phyloP scores from a whole-genome alignment of 169 alveolate genomes.

The Plasmodium falciparum region DNA sequence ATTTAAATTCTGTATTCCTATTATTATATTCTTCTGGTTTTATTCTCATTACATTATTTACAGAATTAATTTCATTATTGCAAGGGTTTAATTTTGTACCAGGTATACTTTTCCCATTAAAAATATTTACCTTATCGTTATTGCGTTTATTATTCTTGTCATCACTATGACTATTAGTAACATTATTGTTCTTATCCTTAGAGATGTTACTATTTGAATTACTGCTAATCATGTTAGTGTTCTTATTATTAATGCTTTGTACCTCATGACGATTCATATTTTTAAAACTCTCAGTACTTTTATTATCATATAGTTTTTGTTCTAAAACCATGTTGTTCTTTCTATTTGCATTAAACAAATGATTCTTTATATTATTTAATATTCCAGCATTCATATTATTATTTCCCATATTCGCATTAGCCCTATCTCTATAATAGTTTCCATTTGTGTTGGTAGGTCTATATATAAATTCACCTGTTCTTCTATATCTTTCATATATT shows the following conservation, averaged over 20 bases:
- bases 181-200: neutral
- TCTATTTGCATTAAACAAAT: slow-evolving; percentile 31
- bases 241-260: neutral
- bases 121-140: slow-evolving; percentile 8
- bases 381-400: slow-evolving; percentile 4
- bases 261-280: neutral
- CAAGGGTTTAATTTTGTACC: slow-evolving; percentile 13
- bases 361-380: slow-evolving; percentile 43
- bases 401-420: neutral
- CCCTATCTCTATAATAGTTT: slow-evolving; percentile 11
- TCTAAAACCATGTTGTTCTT: slow-evolving; percentile 29
- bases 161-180: neutral
- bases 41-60: slow-evolving; percentile 3
- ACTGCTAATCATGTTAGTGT: neutral
- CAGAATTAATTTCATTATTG: slow-evolving; percentile 6
- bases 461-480: slow-evolving; percentile 13
- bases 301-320: neutral
- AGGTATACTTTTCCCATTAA: neutral
- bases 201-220: slow-evolving; percentile 3
- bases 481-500: slow-evolving; percentile 16
- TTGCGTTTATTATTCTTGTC: neutral
- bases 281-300: slow-evolving; percentile 17
- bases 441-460: slow-evolving; percentile 15
- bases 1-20: neutral
- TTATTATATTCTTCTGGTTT: neutral